phyloP scores from a whole-genome alignment of 2,329 filamentous ascomycete genomes.

The Pezicula neosporulosa region DNA sequence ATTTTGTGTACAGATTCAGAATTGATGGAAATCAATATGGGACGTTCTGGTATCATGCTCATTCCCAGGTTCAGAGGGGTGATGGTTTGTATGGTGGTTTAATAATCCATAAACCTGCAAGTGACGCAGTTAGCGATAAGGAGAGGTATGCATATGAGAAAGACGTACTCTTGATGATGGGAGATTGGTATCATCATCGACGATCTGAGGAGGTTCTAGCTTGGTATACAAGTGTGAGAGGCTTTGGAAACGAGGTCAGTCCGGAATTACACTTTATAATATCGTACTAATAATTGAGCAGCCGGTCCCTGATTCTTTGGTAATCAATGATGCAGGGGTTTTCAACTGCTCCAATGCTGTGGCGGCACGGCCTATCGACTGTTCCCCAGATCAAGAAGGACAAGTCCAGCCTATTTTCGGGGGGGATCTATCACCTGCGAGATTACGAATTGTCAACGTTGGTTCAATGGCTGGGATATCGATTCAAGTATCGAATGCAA shows the following conservation, averaged over 20 bases:
- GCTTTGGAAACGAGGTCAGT: slow-evolving; percentile 39
- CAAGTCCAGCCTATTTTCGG: slow-evolving; percentile 23
- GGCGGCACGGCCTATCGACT: slow-evolving; percentile 41
- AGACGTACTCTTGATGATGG: slow-evolving; percentile 42
- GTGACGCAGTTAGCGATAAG: slow-evolving; percentile 9
- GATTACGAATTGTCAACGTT: slow-evolving; percentile 40
- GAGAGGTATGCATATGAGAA: slow-evolving; percentile 27
- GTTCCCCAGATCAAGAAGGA: slow-evolving; percentile 17
- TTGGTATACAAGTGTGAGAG: slow-evolving; percentile 39
- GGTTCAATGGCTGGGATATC: slow-evolving; percentile 22
- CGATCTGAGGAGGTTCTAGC: slow-evolving; percentile 35
- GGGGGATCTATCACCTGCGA: slow-evolving; percentile 15
- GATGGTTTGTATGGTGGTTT: slow-evolving; percentile 46
- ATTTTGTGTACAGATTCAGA: neutral
- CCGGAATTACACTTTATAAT: neutral
- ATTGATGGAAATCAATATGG: slow-evolving; percentile 8
- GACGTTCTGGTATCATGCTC: slow-evolving; percentile 37
- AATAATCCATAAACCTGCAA: slow-evolving; percentile 35
- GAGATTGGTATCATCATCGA: slow-evolving; percentile 48
- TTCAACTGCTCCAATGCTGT: slow-evolving; percentile 43
- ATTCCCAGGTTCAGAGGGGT: slow-evolving; percentile 36
- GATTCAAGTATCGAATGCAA: slow-evolving; percentile 8
- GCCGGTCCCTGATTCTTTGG: slow-evolving; percentile 44
- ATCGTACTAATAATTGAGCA: slow-evolving; percentile 16
- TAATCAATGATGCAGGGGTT: slow-evolving; percentile 42